These are phyloP conservation scores for Trapa bicornis DNA, from an alignment of 345 rosid genomes.

Conservation along the genomic window DNA sequence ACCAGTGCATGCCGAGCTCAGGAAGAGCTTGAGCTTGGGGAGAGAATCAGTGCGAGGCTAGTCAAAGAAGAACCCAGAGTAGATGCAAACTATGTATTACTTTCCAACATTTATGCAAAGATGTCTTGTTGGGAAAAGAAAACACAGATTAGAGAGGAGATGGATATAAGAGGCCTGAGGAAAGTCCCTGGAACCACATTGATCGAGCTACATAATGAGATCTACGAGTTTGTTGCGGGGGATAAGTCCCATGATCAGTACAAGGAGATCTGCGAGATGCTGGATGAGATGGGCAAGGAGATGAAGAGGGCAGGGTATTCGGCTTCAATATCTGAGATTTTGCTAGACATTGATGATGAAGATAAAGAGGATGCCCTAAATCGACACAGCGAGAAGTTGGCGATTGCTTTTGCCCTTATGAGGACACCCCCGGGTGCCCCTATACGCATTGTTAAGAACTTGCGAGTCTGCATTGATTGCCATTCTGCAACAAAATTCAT, in stretches of 20 bases:
- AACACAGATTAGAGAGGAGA: conserved; percentile 29
- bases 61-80: conserved; percentile 28
- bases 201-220: conserved; percentile 32
- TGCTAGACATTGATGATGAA: conserved; percentile 41
- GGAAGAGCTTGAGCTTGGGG: conserved; percentile 35
- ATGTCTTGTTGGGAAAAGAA: conserved; percentile 38
- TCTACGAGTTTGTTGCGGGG: conserved; percentile 44
- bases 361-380: conserved; percentile 44
- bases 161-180: conserved; percentile 27
- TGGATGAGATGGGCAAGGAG: conserved; percentile 36
- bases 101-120: conserved; percentile 37
- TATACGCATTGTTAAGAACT: conserved; percentile 42
- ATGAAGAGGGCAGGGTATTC: conserved; percentile 35
- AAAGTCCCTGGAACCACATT: conserved; percentile 38
- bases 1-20: conserved; percentile 31
- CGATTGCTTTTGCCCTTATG: conserved; percentile 45
- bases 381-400: conserved; percentile 51
- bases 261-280: conserved; percentile 28
- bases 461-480: conserved; percentile 46
- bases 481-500: conserved; percentile 43
- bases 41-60: conserved; percentile 27
- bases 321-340: conserved; percentile 32
- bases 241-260: conserved; percentile 24
- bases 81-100: conserved; percentile 27
- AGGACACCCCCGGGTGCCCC: conserved; percentile 32